A percentile compares a stretch with the other conserved stretches of the same genome.
Evolutionary conservation across 1,139 yeast genomes (phyloP).

Genomic region (Diutina neorugosa): DNA sequence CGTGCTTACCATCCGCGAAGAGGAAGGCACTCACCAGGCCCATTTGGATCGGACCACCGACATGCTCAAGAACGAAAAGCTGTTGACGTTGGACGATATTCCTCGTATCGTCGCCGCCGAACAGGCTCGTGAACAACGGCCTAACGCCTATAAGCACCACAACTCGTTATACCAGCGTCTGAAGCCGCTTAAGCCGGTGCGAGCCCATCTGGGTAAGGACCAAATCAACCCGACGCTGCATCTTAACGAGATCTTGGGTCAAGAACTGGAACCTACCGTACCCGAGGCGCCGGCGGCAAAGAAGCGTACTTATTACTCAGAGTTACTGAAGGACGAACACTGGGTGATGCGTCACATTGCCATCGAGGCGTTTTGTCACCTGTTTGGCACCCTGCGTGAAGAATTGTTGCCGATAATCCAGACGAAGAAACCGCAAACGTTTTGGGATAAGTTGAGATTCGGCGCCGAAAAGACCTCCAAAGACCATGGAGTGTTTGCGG

Average conservation of each 20-base stretch:
- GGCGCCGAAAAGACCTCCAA: constrained; percentile 18
- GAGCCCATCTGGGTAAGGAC: background rate
- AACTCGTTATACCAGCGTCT: constrained; percentile 28
- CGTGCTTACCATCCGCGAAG: constrained; percentile 32
- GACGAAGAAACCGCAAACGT: constrained; percentile 41
- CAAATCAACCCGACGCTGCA: constrained; percentile 9
- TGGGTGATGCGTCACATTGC: constrained; percentile 58
- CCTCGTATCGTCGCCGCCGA: constrained; percentile 96
- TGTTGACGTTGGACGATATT: constrained; percentile 87
- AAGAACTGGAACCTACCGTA: background rate
- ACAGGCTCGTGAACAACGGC: constrained; percentile 86
- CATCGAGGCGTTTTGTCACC: constrained; percentile 40
- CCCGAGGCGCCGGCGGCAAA: background rate
- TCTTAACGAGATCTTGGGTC: constrained; percentile 5
- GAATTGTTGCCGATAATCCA: constrained; percentile 47
- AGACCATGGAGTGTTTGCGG: constrained; percentile 54
- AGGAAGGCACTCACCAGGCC: constrained; percentile 21
- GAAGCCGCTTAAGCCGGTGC: constrained; percentile 18
- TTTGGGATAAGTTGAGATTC: constrained; percentile 64
- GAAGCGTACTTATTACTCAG: constrained; percentile 50
- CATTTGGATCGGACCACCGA: constrained; percentile 46
- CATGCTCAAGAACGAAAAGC: constrained; percentile 65
- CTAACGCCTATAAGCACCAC: constrained; percentile 73
- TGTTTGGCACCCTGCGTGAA: constrained; percentile 26
- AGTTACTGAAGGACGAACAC: constrained; percentile 49